A percentile compares a stretch with the other conserved stretches of the same genome.
These are phyloP conservation scores for Aspergillus campestris DNA, from an alignment of 495 filamentous ascomycete genomes.

Conservation along the genomic window DNA sequence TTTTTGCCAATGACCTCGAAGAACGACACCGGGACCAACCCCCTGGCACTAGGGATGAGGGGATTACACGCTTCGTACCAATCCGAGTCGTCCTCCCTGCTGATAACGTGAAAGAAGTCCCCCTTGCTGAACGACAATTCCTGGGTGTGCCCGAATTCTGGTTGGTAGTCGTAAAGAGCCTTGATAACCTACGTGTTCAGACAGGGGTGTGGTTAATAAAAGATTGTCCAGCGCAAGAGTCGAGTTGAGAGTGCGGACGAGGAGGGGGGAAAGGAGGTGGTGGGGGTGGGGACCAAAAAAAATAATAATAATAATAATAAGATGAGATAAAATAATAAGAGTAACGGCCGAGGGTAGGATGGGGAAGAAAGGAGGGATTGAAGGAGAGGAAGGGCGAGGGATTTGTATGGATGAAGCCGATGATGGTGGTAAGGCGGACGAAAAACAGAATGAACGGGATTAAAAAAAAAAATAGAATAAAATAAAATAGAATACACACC, in stretches of 20 bases:
- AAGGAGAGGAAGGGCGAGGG: conserved; percentile 2
- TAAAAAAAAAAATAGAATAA: conserved; percentile 1
- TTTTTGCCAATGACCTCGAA: conserved; percentile 89
- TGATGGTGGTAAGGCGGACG: too few species aligned
- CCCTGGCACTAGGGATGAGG: conserved; percentile 74
- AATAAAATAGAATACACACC: conserved; percentile 45
- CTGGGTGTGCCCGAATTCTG: conserved; percentile 52
- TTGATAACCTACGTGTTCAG: conserved; percentile 70
- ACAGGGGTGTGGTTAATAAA: conserved; percentile 14
- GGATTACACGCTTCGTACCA: conserved; percentile 99
- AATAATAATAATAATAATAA: conserved; percentile 4
- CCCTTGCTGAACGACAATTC: conserved; percentile 88
- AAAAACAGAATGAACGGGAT: conserved; percentile 2
- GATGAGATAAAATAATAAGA: conserved; percentile 1
- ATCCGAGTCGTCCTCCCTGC: conserved; percentile 84
- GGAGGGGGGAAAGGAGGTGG: not conserved
- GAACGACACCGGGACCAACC: conserved; percentile 85
- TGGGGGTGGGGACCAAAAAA: conserved; percentile 1
- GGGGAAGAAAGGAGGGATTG: conserved; percentile 7
- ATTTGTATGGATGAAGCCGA: not conserved
- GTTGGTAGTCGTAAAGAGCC: conserved; percentile 88
- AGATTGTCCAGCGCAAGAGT: conserved; percentile 3
- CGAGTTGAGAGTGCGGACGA: not conserved
- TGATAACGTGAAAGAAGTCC: conserved; percentile 98
- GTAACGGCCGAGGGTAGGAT: conserved; percentile 1